Evolutionary conservation across 352 stramenopile genomes (phyloP).

Genomic region (Pythium plurisporium): DNA sequence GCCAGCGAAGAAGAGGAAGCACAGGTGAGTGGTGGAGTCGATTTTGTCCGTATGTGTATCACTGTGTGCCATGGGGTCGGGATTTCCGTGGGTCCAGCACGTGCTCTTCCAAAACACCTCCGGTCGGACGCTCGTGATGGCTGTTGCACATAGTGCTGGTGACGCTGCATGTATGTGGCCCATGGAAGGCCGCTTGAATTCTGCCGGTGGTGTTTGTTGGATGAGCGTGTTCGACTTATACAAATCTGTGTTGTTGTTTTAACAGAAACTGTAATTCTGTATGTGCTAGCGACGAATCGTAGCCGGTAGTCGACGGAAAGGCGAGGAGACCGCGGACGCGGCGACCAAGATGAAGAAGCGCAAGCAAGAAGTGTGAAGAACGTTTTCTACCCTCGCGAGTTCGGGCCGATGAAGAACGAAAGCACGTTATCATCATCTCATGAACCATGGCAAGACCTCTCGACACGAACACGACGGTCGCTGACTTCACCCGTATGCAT

Average conservation of each 20-base stretch:
- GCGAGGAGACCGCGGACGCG: conserved; percentile 47
- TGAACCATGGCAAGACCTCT: no score
- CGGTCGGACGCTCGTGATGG: conserved; percentile 28
- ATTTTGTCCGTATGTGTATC: background rate
- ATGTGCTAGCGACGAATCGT: conserved; percentile 82
- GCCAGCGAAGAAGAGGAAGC: conserved; percentile 80
- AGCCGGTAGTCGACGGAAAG: conserved; percentile 65
- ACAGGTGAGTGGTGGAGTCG: conserved; percentile 47
- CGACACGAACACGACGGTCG: background rate
- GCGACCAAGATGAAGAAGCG: conserved; percentile 68
- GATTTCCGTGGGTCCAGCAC: conserved; percentile 18
- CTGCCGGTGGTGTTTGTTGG: conserved; percentile 21
- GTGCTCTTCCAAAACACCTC: conserved; percentile 25
- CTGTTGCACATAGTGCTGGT: conserved; percentile 28
- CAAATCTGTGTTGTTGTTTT: conserved; percentile 78
- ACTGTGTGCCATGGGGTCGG: conserved; percentile 17
- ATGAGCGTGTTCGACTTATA: conserved; percentile 78
- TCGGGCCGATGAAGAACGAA: background rate
- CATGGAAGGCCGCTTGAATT: conserved; percentile 16
- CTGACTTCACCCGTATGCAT: background rate
- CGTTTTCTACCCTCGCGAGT: background rate
- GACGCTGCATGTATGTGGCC: conserved; percentile 34
- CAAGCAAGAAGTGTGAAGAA: conserved; percentile 47
- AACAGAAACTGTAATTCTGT: conserved; percentile 92
- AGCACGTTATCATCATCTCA: no score